Evolutionary conservation across 257 asterid genomes (phyloP).

Genomic region (Scutellaria galericulata): DNA sequence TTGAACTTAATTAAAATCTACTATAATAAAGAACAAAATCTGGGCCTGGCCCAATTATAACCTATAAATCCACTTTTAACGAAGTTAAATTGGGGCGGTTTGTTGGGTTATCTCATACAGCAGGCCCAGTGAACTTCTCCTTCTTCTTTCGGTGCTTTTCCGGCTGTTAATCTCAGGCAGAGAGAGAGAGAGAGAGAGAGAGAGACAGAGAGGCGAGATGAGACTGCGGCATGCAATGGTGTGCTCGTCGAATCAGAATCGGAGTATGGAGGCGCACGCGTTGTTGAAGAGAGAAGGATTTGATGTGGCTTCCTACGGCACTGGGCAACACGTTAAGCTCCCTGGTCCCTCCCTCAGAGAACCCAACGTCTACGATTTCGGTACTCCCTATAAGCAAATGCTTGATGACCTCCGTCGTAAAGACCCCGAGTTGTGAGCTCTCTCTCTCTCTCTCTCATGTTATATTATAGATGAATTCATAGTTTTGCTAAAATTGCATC

Average conservation of each 20-base stretch:
- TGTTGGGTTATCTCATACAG: no score
- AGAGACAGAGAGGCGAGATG: conserved; percentile 44
- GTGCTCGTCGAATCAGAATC: conserved; percentile 96
- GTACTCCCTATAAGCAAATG: conserved; percentile 94
- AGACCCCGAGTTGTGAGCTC: conserved; percentile 77
- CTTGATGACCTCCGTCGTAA: conserved; percentile 97
- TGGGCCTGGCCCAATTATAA: no score
- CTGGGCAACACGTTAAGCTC: conserved; percentile 98
- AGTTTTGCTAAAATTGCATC: not conserved
- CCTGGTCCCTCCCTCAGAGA: conserved; percentile 99
- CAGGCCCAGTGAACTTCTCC: not conserved
- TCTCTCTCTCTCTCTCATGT: not conserved
- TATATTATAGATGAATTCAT: not conserved
- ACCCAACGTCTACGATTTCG: conserved; percentile 97
- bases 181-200: not conserved
- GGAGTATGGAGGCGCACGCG: conserved; percentile 98
- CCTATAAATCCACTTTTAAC: no score
- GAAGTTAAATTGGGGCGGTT: no score
- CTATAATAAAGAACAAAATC: no score
- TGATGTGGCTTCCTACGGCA: conserved; percentile 92
- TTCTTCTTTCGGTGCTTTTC: no score
- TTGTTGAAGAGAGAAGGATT: conserved; percentile 86
- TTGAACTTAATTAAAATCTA: no score
- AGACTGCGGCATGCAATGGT: conserved; percentile 93
- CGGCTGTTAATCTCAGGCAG: not conserved